These are phyloP conservation scores for Zopfochytrium polystomum DNA, from an alignment of 371 early-diverging fungal genomes.

Conservation along the genomic window DNA sequence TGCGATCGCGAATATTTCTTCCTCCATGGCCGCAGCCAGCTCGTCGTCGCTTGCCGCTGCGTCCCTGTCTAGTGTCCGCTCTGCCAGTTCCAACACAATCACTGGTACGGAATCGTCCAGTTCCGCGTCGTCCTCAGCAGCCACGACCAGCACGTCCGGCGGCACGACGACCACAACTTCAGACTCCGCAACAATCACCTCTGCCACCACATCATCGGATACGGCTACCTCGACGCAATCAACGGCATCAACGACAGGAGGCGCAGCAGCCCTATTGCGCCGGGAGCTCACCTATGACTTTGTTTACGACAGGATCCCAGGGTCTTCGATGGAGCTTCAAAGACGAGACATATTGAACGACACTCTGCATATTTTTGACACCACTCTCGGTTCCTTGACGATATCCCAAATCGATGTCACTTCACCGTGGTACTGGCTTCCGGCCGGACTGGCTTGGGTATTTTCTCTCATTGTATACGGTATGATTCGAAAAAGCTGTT, in stretches of 20 bases:
- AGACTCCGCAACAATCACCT: conserved; percentile 6
- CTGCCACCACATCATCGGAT: neutral
- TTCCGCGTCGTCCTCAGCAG: conserved; percentile 1
- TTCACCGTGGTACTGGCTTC: conserved; percentile 25
- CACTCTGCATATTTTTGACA: conserved; percentile 12
- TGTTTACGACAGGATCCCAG: no score
- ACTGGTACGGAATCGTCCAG: no score
- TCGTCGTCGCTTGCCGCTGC: neutral
- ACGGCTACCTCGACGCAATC: neutral
- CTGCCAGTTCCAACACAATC: no score
- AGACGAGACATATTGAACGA: no score
- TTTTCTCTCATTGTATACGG: conserved; percentile 24
- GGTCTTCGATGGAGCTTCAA: no score
- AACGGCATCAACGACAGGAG: neutral
- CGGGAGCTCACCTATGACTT: no score
- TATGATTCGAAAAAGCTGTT: no score
- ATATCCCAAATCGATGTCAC: conserved; percentile 20
- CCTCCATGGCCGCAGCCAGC: no score
- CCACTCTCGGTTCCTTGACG: conserved; percentile 7
- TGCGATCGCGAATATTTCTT: no score
- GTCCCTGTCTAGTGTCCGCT: no score
- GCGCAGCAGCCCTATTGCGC: no score
- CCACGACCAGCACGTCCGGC: neutral
- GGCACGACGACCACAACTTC: neutral
- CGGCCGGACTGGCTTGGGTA: conserved; percentile 25